Percentiles rank a stretch among this genome's conserved stretches.
Evolutionary conservation across 2,329 filamentous ascomycete genomes (phyloP).

Genomic region (Colletotrichum higginsianum): DNA sequence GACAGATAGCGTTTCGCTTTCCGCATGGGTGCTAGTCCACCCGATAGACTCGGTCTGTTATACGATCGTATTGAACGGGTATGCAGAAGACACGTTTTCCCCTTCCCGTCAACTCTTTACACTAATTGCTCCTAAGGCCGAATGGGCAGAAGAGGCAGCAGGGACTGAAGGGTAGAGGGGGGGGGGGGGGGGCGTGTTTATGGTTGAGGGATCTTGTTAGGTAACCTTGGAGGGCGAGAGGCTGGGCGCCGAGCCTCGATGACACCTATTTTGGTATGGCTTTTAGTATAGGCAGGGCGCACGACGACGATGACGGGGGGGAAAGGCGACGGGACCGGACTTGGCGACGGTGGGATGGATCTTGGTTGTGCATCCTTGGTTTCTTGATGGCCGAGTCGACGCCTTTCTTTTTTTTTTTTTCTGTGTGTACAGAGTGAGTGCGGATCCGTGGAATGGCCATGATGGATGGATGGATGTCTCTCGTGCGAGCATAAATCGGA

Average conservation of each 20-base stretch:
- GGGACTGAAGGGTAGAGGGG: background rate
- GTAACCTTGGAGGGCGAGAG: background rate
- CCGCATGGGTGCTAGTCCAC: background rate
- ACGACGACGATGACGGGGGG: background rate
- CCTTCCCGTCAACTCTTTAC: background rate
- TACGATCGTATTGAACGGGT: conserved; percentile 5
- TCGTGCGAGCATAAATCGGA: too few relatives aligned
- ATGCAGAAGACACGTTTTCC: conserved; percentile 18
- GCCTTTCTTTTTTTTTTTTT: background rate
- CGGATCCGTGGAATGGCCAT: background rate
- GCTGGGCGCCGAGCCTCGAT: background rate
- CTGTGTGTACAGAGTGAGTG: background rate
- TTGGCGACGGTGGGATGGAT: background rate
- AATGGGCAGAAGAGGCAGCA: background rate
- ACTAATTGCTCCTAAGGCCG: background rate
- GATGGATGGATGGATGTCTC: background rate
- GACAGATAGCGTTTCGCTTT: background rate
- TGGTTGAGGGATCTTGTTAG: background rate
- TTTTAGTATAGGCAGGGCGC: background rate
- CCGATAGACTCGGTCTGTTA: background rate
- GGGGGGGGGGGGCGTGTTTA: background rate
- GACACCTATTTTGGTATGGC: background rate
- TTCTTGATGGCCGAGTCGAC: background rate
- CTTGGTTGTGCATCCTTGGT: background rate
- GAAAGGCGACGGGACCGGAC: background rate